phyloP scores from a whole-genome alignment of 2,329 filamentous ascomycete genomes.

The Teratosphaeria zuluensis region DNA sequence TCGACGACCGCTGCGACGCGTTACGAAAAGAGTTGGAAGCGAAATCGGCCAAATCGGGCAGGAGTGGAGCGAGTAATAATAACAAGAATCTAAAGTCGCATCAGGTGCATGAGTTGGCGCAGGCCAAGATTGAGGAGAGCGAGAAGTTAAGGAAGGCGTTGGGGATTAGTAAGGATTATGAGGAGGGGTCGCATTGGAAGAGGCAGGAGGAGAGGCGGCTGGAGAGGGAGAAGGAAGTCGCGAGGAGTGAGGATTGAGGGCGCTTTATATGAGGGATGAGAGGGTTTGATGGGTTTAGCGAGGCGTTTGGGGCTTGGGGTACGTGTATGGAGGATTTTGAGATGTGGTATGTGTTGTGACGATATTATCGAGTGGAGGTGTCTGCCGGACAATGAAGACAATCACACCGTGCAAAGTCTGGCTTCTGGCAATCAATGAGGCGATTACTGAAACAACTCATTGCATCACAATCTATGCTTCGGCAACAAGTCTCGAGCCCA shows the following conservation, averaged over 20 bases:
- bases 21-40: slow-evolving; percentile 54
- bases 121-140: slow-evolving; percentile 93
- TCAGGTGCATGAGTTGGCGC: slow-evolving; percentile 91
- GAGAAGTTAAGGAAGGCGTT: slow-evolving; percentile 78
- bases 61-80: slow-evolving; percentile 28
- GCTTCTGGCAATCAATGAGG: too few relatives aligned
- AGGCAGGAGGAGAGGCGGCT: slow-evolving; percentile 61
- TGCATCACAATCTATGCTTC: too few relatives aligned
- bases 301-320: too few relatives aligned
- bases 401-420: too few relatives aligned
- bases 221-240: slow-evolving; percentile 14
- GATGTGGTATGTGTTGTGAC: too few relatives aligned
- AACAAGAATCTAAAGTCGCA: slow-evolving; percentile 68
- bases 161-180: slow-evolving; percentile 75
- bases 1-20: slow-evolving; percentile 64
- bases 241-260: slow-evolving; percentile 5
- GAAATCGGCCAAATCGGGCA: slow-evolving; percentile 42
- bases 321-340: too few relatives aligned
- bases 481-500: too few relatives aligned
- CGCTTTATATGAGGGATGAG: too few relatives aligned
- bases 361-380: too few relatives aligned
- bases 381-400: too few relatives aligned
- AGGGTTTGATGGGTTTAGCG: too few relatives aligned
- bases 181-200: slow-evolving; percentile 79
- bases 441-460: too few relatives aligned